A percentile compares a stretch with the other conserved stretches of the same genome.
phyloP scores from a whole-genome alignment of 1,284 basidiomycete genomes.

The Ustilago trichophora region DNA sequence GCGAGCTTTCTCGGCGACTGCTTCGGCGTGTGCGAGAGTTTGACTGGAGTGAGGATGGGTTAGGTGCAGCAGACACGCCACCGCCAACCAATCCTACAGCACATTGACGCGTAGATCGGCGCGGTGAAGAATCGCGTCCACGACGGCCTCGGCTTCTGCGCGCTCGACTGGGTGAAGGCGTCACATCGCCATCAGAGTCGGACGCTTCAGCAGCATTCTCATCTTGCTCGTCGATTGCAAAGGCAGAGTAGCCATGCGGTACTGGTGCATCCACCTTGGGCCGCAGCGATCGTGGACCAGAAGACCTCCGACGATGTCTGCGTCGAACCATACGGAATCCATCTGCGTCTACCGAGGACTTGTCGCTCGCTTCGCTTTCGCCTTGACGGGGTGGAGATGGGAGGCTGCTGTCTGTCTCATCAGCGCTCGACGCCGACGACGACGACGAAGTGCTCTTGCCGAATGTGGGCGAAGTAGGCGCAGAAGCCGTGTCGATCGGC shows the following conservation, averaged over 20 bases:
- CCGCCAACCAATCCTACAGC: conserved; percentile 55
- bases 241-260: conserved; percentile 46
- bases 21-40: conserved; percentile 9
- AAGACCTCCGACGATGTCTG: conserved; percentile 25
- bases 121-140: conserved; percentile 34
- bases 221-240: conserved; percentile 20
- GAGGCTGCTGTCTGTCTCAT: conserved; percentile 16
- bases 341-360: conserved; percentile 28
- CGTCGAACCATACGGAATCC: conserved; percentile 46
- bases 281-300: conserved; percentile 32
- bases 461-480: conserved; percentile 39
- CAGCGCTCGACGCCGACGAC: conserved; percentile 11
- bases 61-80: conserved; percentile 3
- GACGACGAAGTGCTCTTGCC: conserved; percentile 5
- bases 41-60: background rate
- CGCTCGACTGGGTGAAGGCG: conserved; percentile 14
- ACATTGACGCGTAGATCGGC: conserved; percentile 43
- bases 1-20: conserved; percentile 13
- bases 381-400: conserved; percentile 5
- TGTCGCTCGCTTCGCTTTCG: too few relatives aligned
- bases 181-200: conserved; percentile 22
- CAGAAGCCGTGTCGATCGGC: conserved; percentile 37
- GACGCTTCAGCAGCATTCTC: conserved; percentile 17
- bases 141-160: conserved; percentile 8
- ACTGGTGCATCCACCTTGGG: conserved; percentile 58